Conservation (phyloP, 192 early-diverging fungal species). For the Umbelopsis vinacea region DNA sequence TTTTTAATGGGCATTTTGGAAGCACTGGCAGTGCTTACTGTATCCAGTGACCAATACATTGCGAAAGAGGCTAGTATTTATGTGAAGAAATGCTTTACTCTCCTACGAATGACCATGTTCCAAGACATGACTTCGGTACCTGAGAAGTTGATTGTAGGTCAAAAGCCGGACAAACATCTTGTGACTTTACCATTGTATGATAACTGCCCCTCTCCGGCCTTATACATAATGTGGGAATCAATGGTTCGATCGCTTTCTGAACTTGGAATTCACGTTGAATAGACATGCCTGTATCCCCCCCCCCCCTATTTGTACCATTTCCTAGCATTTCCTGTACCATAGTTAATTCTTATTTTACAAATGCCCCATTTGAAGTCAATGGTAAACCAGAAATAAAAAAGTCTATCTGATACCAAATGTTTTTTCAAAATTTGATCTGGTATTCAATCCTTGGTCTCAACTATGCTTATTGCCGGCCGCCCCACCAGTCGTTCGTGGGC, state of each 20-base stretch:
- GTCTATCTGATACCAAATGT: too few species aligned
- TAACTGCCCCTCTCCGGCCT: neutral
- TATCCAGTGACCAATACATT: neutral
- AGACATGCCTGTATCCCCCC: neutral
- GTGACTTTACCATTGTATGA: neutral
- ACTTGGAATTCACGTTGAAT: conserved; percentile 4
- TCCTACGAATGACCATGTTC: neutral
- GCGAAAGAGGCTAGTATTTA: neutral
- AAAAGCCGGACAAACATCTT: neutral
- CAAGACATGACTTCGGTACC: neutral
- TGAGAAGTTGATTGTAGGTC: neutral
- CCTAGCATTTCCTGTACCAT: neutral
- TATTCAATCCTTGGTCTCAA: too few species aligned
- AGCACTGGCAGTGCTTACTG: neutral
- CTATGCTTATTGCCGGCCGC: too few species aligned
- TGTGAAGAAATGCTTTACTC: neutral
- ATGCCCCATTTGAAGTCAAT: neutral
- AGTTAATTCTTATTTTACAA: neutral
- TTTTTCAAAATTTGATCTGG: too few species aligned
- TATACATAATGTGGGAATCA: conserved; percentile 1
- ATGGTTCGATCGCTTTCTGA: conserved; percentile 11
- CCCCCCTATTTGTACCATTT: neutral
- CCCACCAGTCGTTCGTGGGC: too few species aligned
- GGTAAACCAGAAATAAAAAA: too few species aligned
- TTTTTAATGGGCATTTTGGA: neutral